Conservation (phyloP, 306 rosid species). For the Citrullus mucosospermus region DNA sequence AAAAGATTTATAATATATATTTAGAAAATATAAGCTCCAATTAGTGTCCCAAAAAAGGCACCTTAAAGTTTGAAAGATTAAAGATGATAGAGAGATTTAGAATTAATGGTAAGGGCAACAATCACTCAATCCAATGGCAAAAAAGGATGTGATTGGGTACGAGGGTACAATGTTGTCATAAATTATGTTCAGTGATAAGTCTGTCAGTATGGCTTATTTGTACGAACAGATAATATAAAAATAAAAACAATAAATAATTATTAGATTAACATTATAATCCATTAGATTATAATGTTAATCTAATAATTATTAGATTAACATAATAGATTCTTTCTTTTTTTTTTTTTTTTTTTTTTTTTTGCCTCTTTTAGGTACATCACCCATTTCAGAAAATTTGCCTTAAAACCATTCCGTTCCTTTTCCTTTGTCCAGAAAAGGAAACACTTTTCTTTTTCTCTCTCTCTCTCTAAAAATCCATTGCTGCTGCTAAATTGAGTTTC, state of each 20-base stretch:
- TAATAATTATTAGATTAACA: too few species aligned
- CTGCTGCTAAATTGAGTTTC: background rate
- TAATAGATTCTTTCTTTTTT: background rate
- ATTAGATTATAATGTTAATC: too few species aligned
- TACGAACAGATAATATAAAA: background rate
- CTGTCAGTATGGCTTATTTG: background rate
- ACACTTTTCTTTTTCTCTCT: background rate
- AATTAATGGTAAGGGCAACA: background rate
- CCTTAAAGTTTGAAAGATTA: too few species aligned
- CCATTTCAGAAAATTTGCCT: background rate
- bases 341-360: background rate
- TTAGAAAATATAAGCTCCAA: too few species aligned
- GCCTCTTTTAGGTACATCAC: background rate
- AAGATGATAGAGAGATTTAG: background rate
- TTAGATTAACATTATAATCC: background rate
- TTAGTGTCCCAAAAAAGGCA: too few species aligned
- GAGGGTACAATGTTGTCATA: conserved; percentile 6
- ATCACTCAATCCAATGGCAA: background rate
- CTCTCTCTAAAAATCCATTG: background rate
- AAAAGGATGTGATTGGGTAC: background rate
- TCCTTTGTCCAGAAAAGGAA: background rate
- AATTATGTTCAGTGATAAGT: background rate
- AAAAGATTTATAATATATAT: too few species aligned
- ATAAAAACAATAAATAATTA: too few species aligned
- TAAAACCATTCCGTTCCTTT: background rate